A percentile compares a stretch with the other conserved stretches of the same genome.
phyloP scores from a whole-genome alignment of 2,329 filamentous ascomycete genomes.

The Emergomyces orientalis region DNA sequence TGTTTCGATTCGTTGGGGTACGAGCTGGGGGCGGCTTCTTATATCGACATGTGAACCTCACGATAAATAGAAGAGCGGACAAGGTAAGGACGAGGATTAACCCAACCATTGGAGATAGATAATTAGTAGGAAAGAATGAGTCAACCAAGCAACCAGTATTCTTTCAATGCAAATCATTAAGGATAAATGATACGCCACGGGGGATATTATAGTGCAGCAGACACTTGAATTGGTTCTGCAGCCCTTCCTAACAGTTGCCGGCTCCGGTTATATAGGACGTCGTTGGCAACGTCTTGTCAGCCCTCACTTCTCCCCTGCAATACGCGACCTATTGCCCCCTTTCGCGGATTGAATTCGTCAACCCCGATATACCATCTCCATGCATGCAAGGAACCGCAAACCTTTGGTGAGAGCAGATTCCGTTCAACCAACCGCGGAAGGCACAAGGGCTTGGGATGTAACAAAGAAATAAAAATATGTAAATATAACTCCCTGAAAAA shows the following conservation, averaged over 20 bases:
- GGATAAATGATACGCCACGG: not conserved
- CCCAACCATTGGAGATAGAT: not conserved
- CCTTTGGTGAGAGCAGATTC: not conserved
- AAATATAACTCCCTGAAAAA: not conserved
- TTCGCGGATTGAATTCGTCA: not conserved
- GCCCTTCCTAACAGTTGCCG: not conserved
- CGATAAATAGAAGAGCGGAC: not conserved
- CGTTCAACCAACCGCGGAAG: not conserved
- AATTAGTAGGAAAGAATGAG: not conserved
- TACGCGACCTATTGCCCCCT: not conserved
- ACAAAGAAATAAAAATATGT: not conserved
- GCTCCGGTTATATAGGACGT: not conserved
- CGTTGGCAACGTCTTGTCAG: not conserved
- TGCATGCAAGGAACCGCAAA: not conserved
- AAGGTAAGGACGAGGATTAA: not conserved
- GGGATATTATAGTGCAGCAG: not conserved
- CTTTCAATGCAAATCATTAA: not conserved
- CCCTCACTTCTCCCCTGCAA: not conserved
- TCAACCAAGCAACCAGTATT: not conserved
- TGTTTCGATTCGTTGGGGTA: not conserved
- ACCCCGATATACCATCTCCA: not conserved
- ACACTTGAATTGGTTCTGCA: not conserved
- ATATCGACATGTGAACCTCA: not conserved
- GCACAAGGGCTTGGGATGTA: not conserved
- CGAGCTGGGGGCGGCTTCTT: not conserved